Percentiles rank a stretch among this genome's conserved stretches.
phyloP scores from a whole-genome alignment of 176 grass and related monocot genomes.

The Zizania latifolia region DNA sequence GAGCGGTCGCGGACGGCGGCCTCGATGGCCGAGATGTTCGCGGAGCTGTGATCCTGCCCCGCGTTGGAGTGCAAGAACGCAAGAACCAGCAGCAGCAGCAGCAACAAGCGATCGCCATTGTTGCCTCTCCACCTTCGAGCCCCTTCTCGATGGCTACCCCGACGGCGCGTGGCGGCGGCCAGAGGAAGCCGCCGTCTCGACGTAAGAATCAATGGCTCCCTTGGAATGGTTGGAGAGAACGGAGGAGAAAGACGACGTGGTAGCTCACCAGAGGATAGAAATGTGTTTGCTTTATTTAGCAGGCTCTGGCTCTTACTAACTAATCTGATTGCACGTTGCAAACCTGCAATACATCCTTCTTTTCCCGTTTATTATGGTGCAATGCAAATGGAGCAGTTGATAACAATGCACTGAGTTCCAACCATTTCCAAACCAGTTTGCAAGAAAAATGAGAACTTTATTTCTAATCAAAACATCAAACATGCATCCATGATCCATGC shows the following conservation, averaged over 20 bases:
- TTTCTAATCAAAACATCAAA: background rate
- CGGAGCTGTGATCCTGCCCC: background rate
- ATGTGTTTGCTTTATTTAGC: conserved; percentile 36
- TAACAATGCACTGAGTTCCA: background rate
- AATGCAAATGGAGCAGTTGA: conserved; percentile 23
- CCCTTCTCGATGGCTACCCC: background rate
- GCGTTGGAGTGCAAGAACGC: background rate
- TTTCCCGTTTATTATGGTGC: background rate
- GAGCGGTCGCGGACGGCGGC: conserved; percentile 36
- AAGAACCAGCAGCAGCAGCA: background rate
- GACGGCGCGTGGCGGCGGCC: background rate
- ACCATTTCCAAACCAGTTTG: background rate
- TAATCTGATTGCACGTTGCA: background rate
- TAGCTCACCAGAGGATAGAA: conserved; percentile 9
- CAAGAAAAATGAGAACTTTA: background rate
- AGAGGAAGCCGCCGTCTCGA: conserved; percentile 33
- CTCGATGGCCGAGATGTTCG: conserved; percentile 28
- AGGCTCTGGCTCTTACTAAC: background rate
- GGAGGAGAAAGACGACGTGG: background rate
- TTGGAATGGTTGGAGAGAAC: background rate
- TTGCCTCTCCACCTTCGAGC: background rate
- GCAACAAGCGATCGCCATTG: conserved; percentile 2
- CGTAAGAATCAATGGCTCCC: background rate
- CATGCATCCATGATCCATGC: too few species aligned
- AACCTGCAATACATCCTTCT: background rate